Percentiles rank a stretch among this genome's conserved stretches.
Evolutionary conservation across 345 rosid genomes (phyloP).

Genomic region (Populus deltoides): DNA sequence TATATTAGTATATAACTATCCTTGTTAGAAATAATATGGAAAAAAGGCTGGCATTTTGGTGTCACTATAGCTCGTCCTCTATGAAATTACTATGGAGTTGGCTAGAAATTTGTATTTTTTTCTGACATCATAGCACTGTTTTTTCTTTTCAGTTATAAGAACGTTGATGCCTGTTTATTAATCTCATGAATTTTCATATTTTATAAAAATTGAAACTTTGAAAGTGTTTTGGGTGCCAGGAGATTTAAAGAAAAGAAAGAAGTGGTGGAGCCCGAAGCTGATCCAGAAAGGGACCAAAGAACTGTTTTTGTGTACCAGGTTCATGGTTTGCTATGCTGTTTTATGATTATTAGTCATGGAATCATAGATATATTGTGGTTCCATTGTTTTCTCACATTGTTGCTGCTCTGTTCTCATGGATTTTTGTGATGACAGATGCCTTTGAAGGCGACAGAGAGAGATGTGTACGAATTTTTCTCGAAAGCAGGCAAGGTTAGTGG

Average conservation of each 20-base stretch:
- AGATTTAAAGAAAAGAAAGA: constrained; percentile 82
- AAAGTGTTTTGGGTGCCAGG: constrained; percentile 35
- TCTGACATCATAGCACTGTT: neutral
- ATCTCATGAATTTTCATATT: neutral
- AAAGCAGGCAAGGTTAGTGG: constrained; percentile 84
- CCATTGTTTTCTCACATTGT: neutral
- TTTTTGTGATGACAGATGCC: constrained; percentile 65
- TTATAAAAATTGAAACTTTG: neutral
- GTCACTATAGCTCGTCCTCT: neutral
- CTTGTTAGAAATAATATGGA: neutral
- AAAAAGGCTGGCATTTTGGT: neutral
- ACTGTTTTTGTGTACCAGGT: constrained; percentile 98
- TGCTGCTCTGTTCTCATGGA: neutral
- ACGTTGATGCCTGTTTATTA: neutral
- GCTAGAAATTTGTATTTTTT: neutral
- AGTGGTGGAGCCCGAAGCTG: constrained; percentile 71
- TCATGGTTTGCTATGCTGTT: neutral
- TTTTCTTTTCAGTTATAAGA: neutral
- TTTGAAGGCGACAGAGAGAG: constrained; percentile 85
- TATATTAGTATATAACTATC: neutral
- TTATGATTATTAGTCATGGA: neutral
- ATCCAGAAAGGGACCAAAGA: constrained; percentile 96
- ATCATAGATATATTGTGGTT: neutral
- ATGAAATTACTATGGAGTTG: neutral
- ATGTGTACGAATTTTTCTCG: constrained; percentile 89